Percentiles rank a stretch among this genome's conserved stretches.
These are phyloP conservation scores for Grigorovia jiainica DNA, from an alignment of 805 yeast genomes.

Conservation along the genomic window DNA sequence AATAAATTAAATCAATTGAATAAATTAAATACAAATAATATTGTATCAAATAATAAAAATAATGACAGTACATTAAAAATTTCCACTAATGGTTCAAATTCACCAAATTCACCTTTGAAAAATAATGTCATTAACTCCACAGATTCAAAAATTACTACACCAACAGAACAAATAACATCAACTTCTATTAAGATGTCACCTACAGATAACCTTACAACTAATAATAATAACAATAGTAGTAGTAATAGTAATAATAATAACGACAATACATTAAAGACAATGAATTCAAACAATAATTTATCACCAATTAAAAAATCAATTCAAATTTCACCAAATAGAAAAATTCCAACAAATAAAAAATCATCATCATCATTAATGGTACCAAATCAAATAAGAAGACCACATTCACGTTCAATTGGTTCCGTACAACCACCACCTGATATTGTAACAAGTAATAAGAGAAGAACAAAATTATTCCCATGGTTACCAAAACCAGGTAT, in stretches of 20 bases:
- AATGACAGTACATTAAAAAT: too few species aligned
- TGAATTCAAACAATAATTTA: background rate
- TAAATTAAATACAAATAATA: too few species aligned
- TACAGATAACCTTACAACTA: background rate
- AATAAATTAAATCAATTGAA: too few species aligned
- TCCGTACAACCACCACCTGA: constrained; percentile 26
- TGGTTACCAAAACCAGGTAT: constrained; percentile 26
- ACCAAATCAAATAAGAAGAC: constrained; percentile 12
- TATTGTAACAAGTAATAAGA: constrained; percentile 21
- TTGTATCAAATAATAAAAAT: too few species aligned
- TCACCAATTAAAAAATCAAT: background rate
- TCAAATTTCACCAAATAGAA: background rate
- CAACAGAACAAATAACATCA: background rate
- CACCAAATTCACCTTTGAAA: background rate
- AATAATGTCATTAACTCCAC: background rate
- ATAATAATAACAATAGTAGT: background rate
- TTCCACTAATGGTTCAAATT: background rate
- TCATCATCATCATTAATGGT: background rate
- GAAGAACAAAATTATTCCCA: constrained; percentile 21
- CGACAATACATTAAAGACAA: background rate
- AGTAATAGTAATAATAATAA: background rate
- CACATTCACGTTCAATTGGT: constrained; percentile 27
- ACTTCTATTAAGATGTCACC: background rate
- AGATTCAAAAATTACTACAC: background rate
- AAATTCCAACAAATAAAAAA: background rate